Evolutionary conservation across 352 stramenopile genomes (phyloP).

Genomic region (Phytophthora parvispora): DNA sequence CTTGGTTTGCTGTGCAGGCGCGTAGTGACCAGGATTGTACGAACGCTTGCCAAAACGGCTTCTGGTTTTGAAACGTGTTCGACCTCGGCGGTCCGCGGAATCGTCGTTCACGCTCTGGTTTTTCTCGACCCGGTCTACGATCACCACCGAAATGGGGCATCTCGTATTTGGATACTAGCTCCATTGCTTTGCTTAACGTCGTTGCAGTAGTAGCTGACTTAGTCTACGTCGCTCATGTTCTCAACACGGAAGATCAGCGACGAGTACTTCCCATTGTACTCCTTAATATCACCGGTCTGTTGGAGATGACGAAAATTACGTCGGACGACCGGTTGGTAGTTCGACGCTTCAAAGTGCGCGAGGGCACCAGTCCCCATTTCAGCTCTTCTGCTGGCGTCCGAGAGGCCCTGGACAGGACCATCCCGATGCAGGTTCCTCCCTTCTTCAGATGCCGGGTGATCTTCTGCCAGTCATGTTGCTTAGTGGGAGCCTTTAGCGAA

Average conservation of each 20-base stretch:
- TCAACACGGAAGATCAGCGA: background rate
- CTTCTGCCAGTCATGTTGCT: too few relatives aligned
- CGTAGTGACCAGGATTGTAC: constrained; percentile 17
- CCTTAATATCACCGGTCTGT: too few relatives aligned
- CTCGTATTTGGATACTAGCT: constrained; percentile 22
- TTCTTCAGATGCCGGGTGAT: too few relatives aligned
- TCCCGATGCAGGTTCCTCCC: too few relatives aligned
- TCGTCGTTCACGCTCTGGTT: constrained; percentile 2
- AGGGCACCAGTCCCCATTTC: too few relatives aligned
- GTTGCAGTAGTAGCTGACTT: constrained; percentile 14
- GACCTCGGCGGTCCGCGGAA: background rate
- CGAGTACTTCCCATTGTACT: too few relatives aligned
- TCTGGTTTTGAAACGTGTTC: background rate
- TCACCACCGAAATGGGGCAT: constrained; percentile 8
- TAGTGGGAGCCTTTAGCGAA: too few relatives aligned
- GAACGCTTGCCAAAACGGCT: constrained; percentile 12
- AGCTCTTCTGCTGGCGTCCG: too few relatives aligned
- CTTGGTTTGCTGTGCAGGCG: background rate
- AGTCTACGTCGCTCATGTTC: constrained; percentile 17
- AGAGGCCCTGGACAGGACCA: too few relatives aligned
- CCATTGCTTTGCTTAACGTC: constrained; percentile 17
- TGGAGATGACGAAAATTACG: too few relatives aligned
- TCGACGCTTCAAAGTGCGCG: too few relatives aligned
- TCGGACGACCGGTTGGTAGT: too few relatives aligned
- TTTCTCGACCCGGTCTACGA: constrained; percentile 2